Evolutionary conservation across 2,329 filamentous ascomycete genomes (phyloP).

Genomic region (Scedosporium dehoogii): DNA sequence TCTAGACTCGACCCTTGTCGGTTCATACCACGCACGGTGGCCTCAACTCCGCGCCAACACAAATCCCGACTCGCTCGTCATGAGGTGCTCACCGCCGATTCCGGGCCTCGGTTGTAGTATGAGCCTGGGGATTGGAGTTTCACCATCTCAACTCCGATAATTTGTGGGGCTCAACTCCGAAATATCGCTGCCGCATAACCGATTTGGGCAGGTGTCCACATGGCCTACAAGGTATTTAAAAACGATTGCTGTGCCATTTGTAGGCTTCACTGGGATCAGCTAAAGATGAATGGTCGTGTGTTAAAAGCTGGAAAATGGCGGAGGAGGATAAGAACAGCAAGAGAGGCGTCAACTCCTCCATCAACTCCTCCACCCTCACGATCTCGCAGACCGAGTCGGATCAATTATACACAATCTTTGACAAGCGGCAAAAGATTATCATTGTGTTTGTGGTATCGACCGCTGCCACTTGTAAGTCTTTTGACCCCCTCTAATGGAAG

Average conservation of each 20-base stretch:
- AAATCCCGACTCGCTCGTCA: no score
- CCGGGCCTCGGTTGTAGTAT: not conserved
- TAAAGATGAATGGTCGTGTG: not conserved
- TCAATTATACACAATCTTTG: conserved; percentile 39
- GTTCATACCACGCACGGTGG: no score
- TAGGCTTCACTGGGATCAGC: not conserved
- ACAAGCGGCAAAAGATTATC: conserved; percentile 34
- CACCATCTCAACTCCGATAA: conserved; percentile 7
- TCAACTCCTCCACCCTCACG: not conserved
- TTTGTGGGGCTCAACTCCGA: not conserved
- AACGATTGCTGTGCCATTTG: not conserved
- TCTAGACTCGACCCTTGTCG: no score
- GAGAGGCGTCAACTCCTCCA: not conserved
- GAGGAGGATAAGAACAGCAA: not conserved
- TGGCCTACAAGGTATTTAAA: not conserved
- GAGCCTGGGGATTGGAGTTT: not conserved
- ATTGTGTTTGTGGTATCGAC: conserved; percentile 36
- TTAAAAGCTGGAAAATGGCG: not conserved
- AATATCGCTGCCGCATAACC: not conserved
- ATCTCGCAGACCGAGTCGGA: not conserved
- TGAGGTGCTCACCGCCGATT: no score
- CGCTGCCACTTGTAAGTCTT: conserved; percentile 37
- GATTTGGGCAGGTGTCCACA: not conserved
- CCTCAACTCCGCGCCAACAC: no score
- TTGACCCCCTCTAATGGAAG: not conserved